Evolutionary conservation across 2,329 filamentous ascomycete genomes (phyloP), one percentile per base, ranked within the genome.

Genomic region (Alternaria rosae): DNA sequence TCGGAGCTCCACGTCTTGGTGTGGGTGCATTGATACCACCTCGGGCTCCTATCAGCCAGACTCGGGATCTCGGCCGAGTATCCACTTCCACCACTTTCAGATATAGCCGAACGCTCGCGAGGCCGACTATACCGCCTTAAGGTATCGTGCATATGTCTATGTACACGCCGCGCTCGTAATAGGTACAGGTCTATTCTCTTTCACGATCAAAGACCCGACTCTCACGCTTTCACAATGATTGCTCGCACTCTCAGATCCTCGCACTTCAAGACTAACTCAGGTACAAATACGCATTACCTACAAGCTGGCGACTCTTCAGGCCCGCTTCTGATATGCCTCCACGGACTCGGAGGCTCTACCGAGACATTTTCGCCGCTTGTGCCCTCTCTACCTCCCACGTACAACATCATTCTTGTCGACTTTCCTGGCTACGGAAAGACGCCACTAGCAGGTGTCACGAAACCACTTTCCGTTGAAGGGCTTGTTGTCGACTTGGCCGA

Each of bases 341-440:
- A 54, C 12, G 51, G 51, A 6, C 51, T 54, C 2, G 51, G 51
- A 13, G 51, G 32, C 15, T 54, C 51, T n/a, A 54, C 35, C 10
- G 51, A 54, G 2, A 54, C 51, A 43, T 54, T 54, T 35, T 5
- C 28, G 11, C 35, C 51, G 0, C 51, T 54, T 1, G 6, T 21
- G 2, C 51, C 23, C 2, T 54, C 17, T 1, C 23, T 54, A 8
- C 51, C 32, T 9, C 13, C 35, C 20, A 38, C 20, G 17, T 54
- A 42, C n/a, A 28, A 26, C 15, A 54, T 43, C 1, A 3, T 54
- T 21, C 51, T 54, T 15, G 38, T 54, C 1, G 51, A 54, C 20
- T 54, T 54, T 17, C 51, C 41, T 1, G 51, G 51, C 1, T 54
- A 43, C 11, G 51, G 51, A 1, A 32, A 54, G 7, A 21, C 51